A percentile compares a stretch with the other conserved stretches of the same genome.
Evolutionary conservation across 179 eudicot genomes (phyloP).

Genomic region (Corrigiola litoralis): DNA sequence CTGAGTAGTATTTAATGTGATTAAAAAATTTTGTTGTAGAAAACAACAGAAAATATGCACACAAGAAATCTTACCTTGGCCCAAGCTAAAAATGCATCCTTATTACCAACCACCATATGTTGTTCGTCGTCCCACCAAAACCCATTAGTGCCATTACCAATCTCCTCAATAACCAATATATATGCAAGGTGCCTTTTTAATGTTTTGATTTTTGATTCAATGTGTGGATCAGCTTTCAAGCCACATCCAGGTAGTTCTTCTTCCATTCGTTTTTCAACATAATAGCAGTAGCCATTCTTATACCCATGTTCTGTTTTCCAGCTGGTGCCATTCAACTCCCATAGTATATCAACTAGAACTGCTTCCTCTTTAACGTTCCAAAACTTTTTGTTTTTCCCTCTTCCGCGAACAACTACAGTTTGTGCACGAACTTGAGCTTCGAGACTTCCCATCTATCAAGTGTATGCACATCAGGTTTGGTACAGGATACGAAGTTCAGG

Average conservation of each 20-base stretch:
- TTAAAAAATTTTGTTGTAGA: no score
- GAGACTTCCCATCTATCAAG: conserved; percentile 7
- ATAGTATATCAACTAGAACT: conserved; percentile 5
- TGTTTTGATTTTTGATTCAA: conserved; percentile 13
- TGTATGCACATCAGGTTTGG: neutral
- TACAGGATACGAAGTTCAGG: neutral
- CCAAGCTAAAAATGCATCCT: conserved; percentile 19
- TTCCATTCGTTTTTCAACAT: conserved; percentile 18
- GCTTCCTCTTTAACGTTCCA: conserved; percentile 20
- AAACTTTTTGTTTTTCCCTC: conserved; percentile 23
- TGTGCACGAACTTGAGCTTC: conserved; percentile 11
- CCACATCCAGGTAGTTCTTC: conserved; percentile 21
- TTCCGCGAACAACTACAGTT: conserved; percentile 14
- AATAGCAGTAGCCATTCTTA: conserved; percentile 18
- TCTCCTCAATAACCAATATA: conserved; percentile 13
- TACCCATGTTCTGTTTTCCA: conserved; percentile 19
- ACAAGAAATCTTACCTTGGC: conserved; percentile 10
- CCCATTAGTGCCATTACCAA: conserved; percentile 5
- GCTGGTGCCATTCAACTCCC: conserved; percentile 10
- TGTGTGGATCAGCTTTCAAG: conserved; percentile 19
- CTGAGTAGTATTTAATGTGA: no score
- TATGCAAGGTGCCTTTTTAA: conserved; percentile 16
- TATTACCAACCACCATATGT: conserved; percentile 17
- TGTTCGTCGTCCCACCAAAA: conserved; percentile 22
- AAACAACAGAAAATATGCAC: no score